These are phyloP conservation scores for Trichoderma oligosporum DNA, from an alignment of 2,329 filamentous ascomycete species.

Conservation along the genomic window DNA sequence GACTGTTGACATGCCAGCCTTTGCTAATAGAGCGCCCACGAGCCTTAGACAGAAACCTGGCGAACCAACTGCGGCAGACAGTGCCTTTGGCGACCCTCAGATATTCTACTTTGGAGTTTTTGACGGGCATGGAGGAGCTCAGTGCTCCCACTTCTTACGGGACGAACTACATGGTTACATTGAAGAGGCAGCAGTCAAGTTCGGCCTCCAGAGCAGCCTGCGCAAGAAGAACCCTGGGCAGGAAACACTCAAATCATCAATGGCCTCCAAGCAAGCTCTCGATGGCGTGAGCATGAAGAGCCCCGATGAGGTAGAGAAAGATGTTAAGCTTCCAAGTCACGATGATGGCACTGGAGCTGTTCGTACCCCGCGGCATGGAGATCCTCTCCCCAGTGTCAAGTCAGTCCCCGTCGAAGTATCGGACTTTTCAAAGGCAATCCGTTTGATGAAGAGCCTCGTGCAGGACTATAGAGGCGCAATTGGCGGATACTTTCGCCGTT, in stretches of 20 bases:
- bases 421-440: conserved; percentile 58
- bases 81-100: conserved; percentile 82
- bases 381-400: conserved; percentile 37
- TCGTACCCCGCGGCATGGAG: conserved; percentile 36
- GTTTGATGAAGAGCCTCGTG: conserved; percentile 68
- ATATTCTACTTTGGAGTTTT: conserved; percentile 98
- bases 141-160: conserved; percentile 82
- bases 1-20: conserved; percentile 87
- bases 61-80: conserved; percentile 67
- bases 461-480: conserved; percentile 77
- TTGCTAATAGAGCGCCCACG: conserved; percentile 77
- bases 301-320: conserved; percentile 42
- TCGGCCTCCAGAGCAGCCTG: conserved; percentile 75
- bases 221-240: conserved; percentile 41
- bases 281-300: conserved; percentile 47
- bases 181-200: conserved; percentile 71
- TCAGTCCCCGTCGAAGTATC: conserved; percentile 50
- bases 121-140: conserved; percentile 86
- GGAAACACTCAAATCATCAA: conserved; percentile 23
- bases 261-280: conserved; percentile 29
- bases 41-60: conserved; percentile 50
- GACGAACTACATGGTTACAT: conserved; percentile 86
- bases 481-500: conserved; percentile 90
- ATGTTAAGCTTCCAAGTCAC: conserved; percentile 34
- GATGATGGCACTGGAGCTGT: conserved; percentile 32